phyloP scores from a whole-genome alignment of 768 basidiomycete species.

The Boletus vinaceobasis region DNA sequence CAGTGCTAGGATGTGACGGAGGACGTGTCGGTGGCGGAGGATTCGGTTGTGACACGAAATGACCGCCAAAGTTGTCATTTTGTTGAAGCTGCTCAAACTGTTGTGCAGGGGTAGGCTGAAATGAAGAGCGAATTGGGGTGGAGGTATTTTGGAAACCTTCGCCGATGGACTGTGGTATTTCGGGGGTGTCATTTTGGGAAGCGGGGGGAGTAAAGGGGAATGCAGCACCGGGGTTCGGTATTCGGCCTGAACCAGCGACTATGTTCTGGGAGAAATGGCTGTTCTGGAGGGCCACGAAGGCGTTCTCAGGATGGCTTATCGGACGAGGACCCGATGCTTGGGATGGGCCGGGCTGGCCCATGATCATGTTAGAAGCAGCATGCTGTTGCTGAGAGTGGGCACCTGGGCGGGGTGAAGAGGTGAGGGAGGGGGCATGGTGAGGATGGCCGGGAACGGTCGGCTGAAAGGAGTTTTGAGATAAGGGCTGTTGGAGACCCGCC shows the following conservation, averaged over 20 bases:
- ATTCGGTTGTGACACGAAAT: constrained; percentile 38
- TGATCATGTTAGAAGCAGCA: constrained; percentile 27
- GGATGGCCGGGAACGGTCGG: constrained; percentile 24
- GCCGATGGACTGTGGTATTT: constrained; percentile 43
- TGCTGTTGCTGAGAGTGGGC: constrained; percentile 29
- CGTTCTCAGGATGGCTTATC: constrained; percentile 46
- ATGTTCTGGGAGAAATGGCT: constrained; percentile 32
- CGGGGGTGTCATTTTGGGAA: constrained; percentile 47
- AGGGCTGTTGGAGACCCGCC: constrained; percentile 25
- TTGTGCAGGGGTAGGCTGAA: constrained; percentile 62
- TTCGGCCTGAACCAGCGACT: constrained; percentile 34
- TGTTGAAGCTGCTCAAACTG: constrained; percentile 56
- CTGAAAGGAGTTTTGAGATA: constrained; percentile 32
- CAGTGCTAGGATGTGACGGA: constrained; percentile 39
- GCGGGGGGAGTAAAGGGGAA: constrained; percentile 48
- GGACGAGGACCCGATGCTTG: constrained; percentile 31
- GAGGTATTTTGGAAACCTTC: constrained; percentile 39
- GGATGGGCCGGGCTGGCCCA: constrained; percentile 30
- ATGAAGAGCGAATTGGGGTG: constrained; percentile 36
- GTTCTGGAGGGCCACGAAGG: constrained; percentile 43
- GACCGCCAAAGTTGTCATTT: constrained; percentile 30
- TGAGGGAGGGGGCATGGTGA: constrained; percentile 29
- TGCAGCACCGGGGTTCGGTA: constrained; percentile 31
- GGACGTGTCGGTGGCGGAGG: constrained; percentile 41
- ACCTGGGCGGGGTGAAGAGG: constrained; percentile 31